Evolutionary conservation across 2,329 filamentous ascomycete genomes (phyloP).

Genomic region (Zalaria sp.): DNA sequence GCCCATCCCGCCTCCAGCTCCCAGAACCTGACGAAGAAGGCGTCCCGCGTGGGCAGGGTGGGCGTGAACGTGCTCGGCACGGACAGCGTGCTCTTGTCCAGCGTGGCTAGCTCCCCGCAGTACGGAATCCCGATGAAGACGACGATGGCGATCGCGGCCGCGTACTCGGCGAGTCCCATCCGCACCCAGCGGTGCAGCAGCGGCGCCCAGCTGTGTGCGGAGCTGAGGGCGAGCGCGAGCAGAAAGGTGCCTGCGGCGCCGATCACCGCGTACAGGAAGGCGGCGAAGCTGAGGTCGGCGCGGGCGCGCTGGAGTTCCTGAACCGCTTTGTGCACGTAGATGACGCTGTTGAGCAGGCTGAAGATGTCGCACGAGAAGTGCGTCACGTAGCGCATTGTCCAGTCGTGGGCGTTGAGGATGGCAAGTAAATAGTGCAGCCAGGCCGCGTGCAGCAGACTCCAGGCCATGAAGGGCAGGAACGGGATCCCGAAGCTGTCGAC

Average conservation of each 20-base stretch:
- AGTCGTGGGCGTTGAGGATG: conserved; percentile 54
- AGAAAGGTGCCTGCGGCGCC: conserved; percentile 50
- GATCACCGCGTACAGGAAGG: conserved; percentile 51
- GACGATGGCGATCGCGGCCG: conserved; percentile 52
- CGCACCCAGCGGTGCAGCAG: conserved; percentile 48
- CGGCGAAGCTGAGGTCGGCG: conserved; percentile 40
- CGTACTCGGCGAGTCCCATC: conserved; percentile 48
- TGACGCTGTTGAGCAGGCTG: conserved; percentile 51
- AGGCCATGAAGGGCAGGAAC: conserved; percentile 55
- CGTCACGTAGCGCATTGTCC: conserved; percentile 58
- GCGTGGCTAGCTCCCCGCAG: conserved; percentile 41
- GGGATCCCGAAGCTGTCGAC: conserved; percentile 40
- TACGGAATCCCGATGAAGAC: conserved; percentile 51
- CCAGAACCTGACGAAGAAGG: conserved; percentile 52
- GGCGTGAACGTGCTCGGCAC: conserved; percentile 44
- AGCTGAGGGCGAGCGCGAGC: conserved; percentile 46
- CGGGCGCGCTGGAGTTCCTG: conserved; percentile 50
- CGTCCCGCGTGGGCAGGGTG: conserved; percentile 37
- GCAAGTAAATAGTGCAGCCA: conserved; percentile 54
- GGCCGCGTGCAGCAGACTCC: conserved; percentile 49
- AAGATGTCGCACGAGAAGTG: conserved; percentile 54
- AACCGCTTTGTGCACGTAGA: conserved; percentile 54
- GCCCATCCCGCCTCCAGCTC: conserved; percentile 44
- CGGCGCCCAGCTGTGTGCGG: conserved; percentile 46
- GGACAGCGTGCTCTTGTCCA: conserved; percentile 45